Base-by-base conservation (phyloP, 352 stramenopile genomes). In the Thraustochytrium striatum region DNA sequence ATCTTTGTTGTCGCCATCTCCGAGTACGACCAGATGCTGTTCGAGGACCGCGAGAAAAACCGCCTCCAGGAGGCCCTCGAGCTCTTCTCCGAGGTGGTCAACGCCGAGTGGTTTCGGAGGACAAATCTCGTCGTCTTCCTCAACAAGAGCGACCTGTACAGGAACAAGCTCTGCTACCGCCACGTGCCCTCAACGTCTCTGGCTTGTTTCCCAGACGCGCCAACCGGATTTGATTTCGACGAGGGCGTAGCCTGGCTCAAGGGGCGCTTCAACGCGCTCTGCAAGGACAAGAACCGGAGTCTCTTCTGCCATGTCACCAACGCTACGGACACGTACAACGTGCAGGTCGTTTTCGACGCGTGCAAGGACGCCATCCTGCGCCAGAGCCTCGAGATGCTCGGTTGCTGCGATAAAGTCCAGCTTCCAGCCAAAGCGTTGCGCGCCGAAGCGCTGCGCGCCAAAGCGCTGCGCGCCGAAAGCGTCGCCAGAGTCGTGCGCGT, bases 61-160 rank as follows among this genome's bases (percentile, higher is more conserved):
- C 89, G 93, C 62, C 97, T 98, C 91, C 92, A 97, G 44, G 93
- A 98, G 85, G 92, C 92, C 41, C 90, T 98, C 72, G 94, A 95
- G 62, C 85, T 98, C 57, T 98, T 98, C 79, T 89, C 95, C 82
- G 93, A 95, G 72, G 95, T 98, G 68, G 89, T 93, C 43, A 97
- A 97, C 85, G 97, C 96, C 86, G 91, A 93, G 79, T 94, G 94
- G 81, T 98, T 98, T 85, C 84, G 89, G 25, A 93, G 96, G 82
- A 97, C 92, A 55, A 92, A 91, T 43, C 96, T 97, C 85, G 96
- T 98, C 84, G 87, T 98, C 52, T 98, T 98, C 83, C 85, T 98
- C n/a, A 98, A 98, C 87, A 98, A 98, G 87, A 96, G 95, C 78
- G 94, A 98, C 84, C 85, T 98, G 59, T 98, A 97, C 82, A 89